These are phyloP conservation scores for Verticillium longisporum DNA, from an alignment of 2,329 filamentous ascomycete genomes.

Conservation along the genomic window DNA sequence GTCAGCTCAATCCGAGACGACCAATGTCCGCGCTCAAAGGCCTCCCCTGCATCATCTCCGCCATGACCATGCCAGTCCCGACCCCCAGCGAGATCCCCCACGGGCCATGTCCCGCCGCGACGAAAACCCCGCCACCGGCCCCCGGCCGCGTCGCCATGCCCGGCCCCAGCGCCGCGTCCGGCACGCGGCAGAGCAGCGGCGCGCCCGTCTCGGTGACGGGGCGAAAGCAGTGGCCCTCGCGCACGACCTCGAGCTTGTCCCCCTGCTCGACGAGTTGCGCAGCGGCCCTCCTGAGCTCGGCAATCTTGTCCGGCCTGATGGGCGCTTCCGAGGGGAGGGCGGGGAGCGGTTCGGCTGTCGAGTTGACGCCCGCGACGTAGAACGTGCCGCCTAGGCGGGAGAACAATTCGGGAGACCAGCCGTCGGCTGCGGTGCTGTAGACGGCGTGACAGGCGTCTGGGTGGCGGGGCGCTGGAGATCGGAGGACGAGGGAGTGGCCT, in stretches of 20 bases:
- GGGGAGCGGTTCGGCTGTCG: conserved; percentile 52
- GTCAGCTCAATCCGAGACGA: conserved; percentile 25
- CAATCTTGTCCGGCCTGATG: conserved; percentile 34
- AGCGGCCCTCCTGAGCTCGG: conserved; percentile 41
- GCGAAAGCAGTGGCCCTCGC: conserved; percentile 65
- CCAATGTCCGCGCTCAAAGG: conserved; percentile 53
- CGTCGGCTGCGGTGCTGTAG: conserved; percentile 52
- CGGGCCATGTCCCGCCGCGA: conserved; percentile 67
- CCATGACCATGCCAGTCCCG: conserved; percentile 64
- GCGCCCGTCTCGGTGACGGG: conserved; percentile 58
- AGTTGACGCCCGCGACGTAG: conserved; percentile 69
- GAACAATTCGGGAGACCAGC: conserved; percentile 67
- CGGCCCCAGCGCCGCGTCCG: conserved; percentile 47
- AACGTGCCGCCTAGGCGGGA: conserved; percentile 60
- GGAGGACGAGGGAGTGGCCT: conserved; percentile 66
- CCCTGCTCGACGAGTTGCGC: conserved; percentile 35
- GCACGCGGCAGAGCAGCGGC: conserved; percentile 55
- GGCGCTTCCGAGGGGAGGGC: conserved; percentile 40
- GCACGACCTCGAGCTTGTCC: conserved; percentile 51
- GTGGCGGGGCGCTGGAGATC: conserved; percentile 37
- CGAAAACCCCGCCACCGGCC: conserved; percentile 56
- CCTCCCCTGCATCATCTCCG: conserved; percentile 60
- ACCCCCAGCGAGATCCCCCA: conserved; percentile 63
- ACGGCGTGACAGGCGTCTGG: conserved; percentile 59
- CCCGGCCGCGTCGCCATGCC: conserved; percentile 32